A percentile compares a stretch with the other conserved stretches of the same genome.
These are phyloP conservation scores for Filobasidium uniguttulatum DNA, from an alignment of 1,284 basidiomycete species.

Conservation along the genomic window DNA sequence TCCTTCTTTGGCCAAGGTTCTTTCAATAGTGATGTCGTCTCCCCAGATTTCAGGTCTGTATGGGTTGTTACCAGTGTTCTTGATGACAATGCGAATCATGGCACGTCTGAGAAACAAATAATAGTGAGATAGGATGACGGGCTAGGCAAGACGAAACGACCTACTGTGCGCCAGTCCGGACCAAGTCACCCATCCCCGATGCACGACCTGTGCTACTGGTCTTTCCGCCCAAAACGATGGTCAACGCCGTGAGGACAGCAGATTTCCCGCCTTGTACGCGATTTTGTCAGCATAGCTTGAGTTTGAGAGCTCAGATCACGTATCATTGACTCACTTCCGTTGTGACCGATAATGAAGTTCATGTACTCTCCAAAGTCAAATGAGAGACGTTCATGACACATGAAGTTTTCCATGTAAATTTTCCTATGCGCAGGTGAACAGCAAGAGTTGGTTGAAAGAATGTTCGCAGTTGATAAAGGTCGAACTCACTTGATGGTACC, in stretches of 20 bases:
- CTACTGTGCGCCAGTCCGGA: constrained; percentile 69
- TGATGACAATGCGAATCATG: constrained; percentile 1
- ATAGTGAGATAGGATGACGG: constrained; percentile 4
- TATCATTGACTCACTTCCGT: constrained; percentile 37
- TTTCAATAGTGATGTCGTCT: constrained; percentile 68
- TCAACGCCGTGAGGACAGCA: constrained; percentile 84
- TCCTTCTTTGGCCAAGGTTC: constrained; percentile 64
- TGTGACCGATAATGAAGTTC: constrained; percentile 89
- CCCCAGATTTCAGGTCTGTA: constrained; percentile 57
- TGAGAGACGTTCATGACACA: constrained; percentile 79
- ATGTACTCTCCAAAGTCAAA: constrained; percentile 78
- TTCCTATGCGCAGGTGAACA: background rate
- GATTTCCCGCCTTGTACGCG: constrained; percentile 97
- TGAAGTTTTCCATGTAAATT: constrained; percentile 72
- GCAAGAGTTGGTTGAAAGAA: background rate
- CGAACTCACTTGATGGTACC: background rate
- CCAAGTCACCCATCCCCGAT: constrained; percentile 71
- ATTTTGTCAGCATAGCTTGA: background rate
- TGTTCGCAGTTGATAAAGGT: background rate
- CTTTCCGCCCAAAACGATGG: constrained; percentile 86
- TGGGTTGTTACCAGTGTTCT: constrained; percentile 7
- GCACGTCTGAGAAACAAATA: constrained; percentile 2
- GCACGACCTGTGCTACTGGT: constrained; percentile 78
- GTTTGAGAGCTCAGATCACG: no score
- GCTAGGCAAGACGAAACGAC: constrained; percentile 22